phyloP scores from a whole-genome alignment of 2,329 filamentous ascomycete species.

The Diaporthe sp. region DNA sequence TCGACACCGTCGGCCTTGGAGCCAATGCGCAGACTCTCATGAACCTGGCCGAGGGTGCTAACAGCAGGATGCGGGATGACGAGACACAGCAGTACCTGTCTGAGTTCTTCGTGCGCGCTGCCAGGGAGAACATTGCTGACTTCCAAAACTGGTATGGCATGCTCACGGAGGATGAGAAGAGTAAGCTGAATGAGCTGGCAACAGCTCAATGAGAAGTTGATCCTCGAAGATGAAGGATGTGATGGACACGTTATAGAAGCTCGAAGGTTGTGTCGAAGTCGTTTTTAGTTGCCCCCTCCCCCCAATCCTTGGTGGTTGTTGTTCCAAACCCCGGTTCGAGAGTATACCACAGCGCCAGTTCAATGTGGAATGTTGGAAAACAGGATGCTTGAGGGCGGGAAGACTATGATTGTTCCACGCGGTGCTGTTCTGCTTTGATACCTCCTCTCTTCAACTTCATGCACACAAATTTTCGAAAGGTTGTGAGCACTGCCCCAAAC shows the following conservation, averaged over 20 bases:
- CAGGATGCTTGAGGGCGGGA: not conserved
- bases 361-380: not conserved
- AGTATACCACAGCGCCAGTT: not conserved
- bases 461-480: constrained; percentile 8
- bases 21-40: constrained; percentile 83
- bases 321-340: too few relatives aligned
- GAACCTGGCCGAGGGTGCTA: constrained; percentile 76
- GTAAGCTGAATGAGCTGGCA: constrained; percentile 68
- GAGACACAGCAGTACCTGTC: constrained; percentile 89
- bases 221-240: not conserved
- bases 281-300: not conserved
- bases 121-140: constrained; percentile 67
- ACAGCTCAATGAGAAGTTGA: constrained; percentile 41
- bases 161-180: constrained; percentile 68
- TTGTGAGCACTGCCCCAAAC: not conserved
- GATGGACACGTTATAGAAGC: constrained; percentile 8
- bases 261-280: not conserved
- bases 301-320: not conserved
- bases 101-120: constrained; percentile 80
- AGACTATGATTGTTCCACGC: constrained; percentile 6
- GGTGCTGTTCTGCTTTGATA: constrained; percentile 28
- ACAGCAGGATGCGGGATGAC: constrained; percentile 81
- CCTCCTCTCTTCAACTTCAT: constrained; percentile 32
- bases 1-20: constrained; percentile 81
- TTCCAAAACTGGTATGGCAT: constrained; percentile 71